Percentiles rank a stretch among this genome's conserved stretches.
Evolutionary conservation across 2,329 filamentous ascomycete species (phyloP).

Genomic region (Colletotrichum sp.): DNA sequence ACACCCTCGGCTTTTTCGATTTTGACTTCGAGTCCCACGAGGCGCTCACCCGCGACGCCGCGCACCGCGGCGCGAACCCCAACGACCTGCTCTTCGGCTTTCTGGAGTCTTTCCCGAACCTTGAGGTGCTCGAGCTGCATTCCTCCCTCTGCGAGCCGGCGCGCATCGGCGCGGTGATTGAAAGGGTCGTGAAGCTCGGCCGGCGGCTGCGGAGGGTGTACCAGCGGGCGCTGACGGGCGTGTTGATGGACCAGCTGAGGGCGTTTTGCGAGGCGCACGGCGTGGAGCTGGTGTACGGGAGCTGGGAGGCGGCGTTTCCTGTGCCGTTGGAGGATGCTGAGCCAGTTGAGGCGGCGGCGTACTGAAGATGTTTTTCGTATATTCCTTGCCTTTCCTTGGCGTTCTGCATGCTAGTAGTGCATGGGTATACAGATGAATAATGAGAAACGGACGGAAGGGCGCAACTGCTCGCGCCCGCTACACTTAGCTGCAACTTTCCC

Average conservation of each 20-base stretch:
- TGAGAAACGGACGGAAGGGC: neutral
- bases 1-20: slow-evolving; percentile 36
- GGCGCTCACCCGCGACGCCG: slow-evolving; percentile 12
- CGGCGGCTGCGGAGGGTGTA: slow-evolving; percentile 2
- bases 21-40: slow-evolving; percentile 35
- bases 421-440: neutral
- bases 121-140: slow-evolving; percentile 22
- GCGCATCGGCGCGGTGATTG: neutral
- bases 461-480: neutral
- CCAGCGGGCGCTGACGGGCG: slow-evolving; percentile 14
- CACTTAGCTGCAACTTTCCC: neutral
- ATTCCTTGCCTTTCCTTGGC: neutral
- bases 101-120: slow-evolving; percentile 22
- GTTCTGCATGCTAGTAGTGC: neutral
- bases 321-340: neutral
- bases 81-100: slow-evolving; percentile 15
- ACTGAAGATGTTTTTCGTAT: neutral
- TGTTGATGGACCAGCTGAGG: slow-evolving; percentile 11
- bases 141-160: neutral
- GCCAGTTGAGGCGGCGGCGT: neutral
- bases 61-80: slow-evolving; percentile 2
- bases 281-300: slow-evolving; percentile 10
- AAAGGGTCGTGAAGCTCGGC: neutral
- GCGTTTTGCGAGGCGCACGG: slow-evolving; percentile 1
- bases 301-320: slow-evolving; percentile 11